phyloP scores from a whole-genome alignment of 2,329 filamentous ascomycete species.

The Venturia pyrina region DNA sequence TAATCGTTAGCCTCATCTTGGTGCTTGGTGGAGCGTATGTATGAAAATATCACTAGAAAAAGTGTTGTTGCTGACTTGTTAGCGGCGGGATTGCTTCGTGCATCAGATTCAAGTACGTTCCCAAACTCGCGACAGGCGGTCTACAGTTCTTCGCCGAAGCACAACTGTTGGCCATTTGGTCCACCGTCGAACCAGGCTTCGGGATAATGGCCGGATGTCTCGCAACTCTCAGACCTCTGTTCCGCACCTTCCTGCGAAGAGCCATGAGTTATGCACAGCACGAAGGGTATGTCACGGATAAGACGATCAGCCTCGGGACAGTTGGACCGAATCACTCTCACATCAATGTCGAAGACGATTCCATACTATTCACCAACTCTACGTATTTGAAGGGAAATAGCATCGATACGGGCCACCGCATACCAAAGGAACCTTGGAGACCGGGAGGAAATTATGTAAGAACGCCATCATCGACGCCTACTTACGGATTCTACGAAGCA shows the following conservation, averaged over 20 bases:
- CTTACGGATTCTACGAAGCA: neutral
- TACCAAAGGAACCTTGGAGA: neutral
- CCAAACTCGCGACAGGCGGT: neutral
- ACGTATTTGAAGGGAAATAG: neutral
- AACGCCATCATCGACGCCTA: neutral
- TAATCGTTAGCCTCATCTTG: constrained; percentile 31
- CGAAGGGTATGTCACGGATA: neutral
- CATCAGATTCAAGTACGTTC: constrained; percentile 11
- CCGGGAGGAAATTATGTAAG: neutral
- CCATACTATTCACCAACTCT: neutral
- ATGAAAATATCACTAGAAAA: neutral
- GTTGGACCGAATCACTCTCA: neutral
- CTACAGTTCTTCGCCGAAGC: constrained; percentile 6
- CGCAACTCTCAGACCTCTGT: constrained; percentile 13
- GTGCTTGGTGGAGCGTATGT: constrained; percentile 27
- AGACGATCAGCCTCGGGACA: neutral
- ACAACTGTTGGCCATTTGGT: constrained; percentile 9
- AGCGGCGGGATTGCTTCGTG: constrained; percentile 13
- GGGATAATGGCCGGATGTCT: constrained; percentile 12
- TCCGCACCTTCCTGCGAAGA: neutral
- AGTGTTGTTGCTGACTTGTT: neutral
- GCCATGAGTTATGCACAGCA: neutral
- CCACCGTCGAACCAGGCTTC: constrained; percentile 11
- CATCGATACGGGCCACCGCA: neutral
- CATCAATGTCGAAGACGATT: neutral